These are phyloP conservation scores for Candida vaughaniae DNA, from an alignment of 805 yeast species.

Conservation along the genomic window DNA sequence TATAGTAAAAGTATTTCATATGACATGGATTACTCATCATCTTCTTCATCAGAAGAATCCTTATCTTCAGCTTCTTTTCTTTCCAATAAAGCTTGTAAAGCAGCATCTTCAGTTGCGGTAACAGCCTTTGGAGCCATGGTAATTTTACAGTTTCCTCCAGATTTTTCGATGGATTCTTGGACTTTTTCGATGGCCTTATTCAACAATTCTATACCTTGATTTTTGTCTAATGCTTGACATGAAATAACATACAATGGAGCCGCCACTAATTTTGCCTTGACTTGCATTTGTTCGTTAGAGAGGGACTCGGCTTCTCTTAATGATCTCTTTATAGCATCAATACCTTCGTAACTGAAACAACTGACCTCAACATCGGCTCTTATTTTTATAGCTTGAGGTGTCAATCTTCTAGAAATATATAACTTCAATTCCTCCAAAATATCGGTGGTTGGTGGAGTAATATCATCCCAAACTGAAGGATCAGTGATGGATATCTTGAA, in stretches of 20 bases:
- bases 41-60: slow-evolving; percentile 79
- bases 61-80: slow-evolving; percentile 86
- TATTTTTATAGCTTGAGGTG: slow-evolving; percentile 96
- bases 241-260: slow-evolving; percentile 95
- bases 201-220: slow-evolving; percentile 77
- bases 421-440: slow-evolving; percentile 80
- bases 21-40: slow-evolving; percentile 27
- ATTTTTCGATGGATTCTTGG: slow-evolving; percentile 61
- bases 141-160: slow-evolving; percentile 85
- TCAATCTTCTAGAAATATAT: slow-evolving; percentile 88
- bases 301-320: slow-evolving; percentile 81
- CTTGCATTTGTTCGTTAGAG: slow-evolving; percentile 80
- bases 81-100: slow-evolving; percentile 92
- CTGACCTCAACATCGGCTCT: slow-evolving; percentile 99
- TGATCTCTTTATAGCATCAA: slow-evolving; percentile 92
- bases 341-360: slow-evolving; percentile 95
- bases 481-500: slow-evolving; percentile 95
- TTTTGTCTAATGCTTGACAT: slow-evolving; percentile 89
- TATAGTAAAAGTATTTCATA: too few relatives aligned
- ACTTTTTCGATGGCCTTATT: slow-evolving; percentile 79
- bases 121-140: slow-evolving; percentile 99
- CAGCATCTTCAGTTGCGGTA: slow-evolving; percentile 97
- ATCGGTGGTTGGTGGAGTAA: slow-evolving; percentile 68
- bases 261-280: slow-evolving; percentile 93
- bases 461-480: slow-evolving; percentile 78